A percentile compares a stretch with the other conserved stretches of the same genome.
Conservation (phyloP, 345 rosid genomes). For the Populus tremula region DNA sequence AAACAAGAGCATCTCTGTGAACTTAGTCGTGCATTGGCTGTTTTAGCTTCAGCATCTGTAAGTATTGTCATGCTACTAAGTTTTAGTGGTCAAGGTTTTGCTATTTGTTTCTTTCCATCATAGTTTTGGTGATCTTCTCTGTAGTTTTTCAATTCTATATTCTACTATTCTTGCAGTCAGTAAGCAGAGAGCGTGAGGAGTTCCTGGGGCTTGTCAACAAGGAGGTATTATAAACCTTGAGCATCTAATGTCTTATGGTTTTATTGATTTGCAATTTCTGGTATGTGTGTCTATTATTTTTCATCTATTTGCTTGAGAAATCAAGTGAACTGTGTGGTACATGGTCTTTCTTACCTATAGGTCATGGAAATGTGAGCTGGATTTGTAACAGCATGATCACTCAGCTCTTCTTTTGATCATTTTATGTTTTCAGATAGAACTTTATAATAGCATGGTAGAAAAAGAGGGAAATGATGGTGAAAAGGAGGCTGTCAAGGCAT, state of each 20-base stretch:
- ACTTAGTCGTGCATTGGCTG: constrained; percentile 80
- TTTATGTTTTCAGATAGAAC: constrained; percentile 59
- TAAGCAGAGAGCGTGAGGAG: constrained; percentile 83
- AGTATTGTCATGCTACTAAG: constrained; percentile 23
- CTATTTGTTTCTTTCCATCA: background rate
- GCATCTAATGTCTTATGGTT: background rate
- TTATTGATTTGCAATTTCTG: background rate
- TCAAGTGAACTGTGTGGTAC: background rate
- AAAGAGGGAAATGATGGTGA: constrained; percentile 65
- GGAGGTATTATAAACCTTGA: constrained; percentile 55
- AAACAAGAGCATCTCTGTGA: constrained; percentile 76
- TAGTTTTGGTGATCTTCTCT: background rate
- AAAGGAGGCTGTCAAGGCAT: constrained; percentile 72
- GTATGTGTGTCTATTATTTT: background rate
- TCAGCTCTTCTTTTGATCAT: background rate
- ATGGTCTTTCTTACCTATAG: background rate
- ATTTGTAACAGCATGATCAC: background rate
- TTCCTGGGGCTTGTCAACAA: constrained; percentile 78
- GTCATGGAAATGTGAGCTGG: background rate
- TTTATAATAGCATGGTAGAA: constrained; percentile 79
- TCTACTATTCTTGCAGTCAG: constrained; percentile 58
- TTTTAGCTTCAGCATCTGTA: constrained; percentile 94
- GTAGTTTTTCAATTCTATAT: constrained; percentile 13
- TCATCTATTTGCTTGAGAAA: background rate
- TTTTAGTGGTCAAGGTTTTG: constrained; percentile 5